Conservation (phyloP, 2,329 filamentous ascomycete genomes). For the Dactylonectria macrodidyma region DNA sequence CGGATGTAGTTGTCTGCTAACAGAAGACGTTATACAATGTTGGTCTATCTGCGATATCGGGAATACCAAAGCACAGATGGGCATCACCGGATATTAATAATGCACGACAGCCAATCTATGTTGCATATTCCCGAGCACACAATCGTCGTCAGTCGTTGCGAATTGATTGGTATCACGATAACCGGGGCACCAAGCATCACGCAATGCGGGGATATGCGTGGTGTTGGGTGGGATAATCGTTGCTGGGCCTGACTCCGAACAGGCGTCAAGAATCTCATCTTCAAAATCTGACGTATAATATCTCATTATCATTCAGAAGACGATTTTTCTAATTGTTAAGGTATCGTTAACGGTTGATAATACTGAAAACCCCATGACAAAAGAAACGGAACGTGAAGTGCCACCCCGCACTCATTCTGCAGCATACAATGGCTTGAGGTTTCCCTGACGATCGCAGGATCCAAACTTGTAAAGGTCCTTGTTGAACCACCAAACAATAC, state of each 20-base stretch:
- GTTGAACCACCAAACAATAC: not conserved
- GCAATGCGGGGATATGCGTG: conserved; percentile 13
- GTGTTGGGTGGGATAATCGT: too few relatives aligned
- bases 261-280: too few relatives aligned
- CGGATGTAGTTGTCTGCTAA: not conserved
- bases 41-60: not conserved
- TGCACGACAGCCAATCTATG: conserved; percentile 11
- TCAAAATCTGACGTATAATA: too few relatives aligned
- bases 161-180: conserved; percentile 9
- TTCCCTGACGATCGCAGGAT: not conserved
- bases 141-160: conserved; percentile 20
- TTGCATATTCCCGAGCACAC: conserved; percentile 6
- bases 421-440: not conserved
- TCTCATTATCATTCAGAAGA: too few relatives aligned
- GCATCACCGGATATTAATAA: conserved; percentile 3
- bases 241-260: too few relatives aligned
- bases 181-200: conserved; percentile 11
- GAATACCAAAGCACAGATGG: conserved; percentile 1
- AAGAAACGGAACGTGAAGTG: not conserved
- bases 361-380: too few relatives aligned
- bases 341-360: too few relatives aligned
- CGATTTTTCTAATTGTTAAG: too few relatives aligned
- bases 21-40: not conserved
- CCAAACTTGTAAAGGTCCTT: not conserved
- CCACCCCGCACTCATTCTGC: not conserved